A percentile compares a stretch with the other conserved stretches of the same genome.
phyloP scores from a whole-genome alignment of 495 filamentous ascomycete genomes.

The Sabuloglossum arenarium region DNA sequence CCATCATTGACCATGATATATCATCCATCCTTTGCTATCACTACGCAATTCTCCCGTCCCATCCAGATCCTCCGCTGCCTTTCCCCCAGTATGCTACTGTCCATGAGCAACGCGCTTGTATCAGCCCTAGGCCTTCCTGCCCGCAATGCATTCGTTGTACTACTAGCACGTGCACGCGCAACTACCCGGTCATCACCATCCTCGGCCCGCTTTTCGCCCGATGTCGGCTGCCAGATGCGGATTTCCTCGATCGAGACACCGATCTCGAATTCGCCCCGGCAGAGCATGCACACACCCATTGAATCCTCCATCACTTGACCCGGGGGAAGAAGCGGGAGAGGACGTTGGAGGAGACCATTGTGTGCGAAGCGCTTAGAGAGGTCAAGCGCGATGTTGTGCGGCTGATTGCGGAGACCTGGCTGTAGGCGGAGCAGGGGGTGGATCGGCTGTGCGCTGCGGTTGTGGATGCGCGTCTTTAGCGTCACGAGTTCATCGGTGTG shows the following conservation, averaged over 20 bases:
- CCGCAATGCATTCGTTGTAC: background rate
- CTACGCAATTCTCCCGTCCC: conserved; percentile 38
- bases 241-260: conserved; percentile 68
- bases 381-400: conserved; percentile 55
- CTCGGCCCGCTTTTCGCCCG: conserved; percentile 11
- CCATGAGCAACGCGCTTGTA: conserved; percentile 22
- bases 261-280: conserved; percentile 66
- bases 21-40: conserved; percentile 28
- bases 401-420: conserved; percentile 52
- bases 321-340: conserved; percentile 35
- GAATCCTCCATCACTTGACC: conserved; percentile 31
- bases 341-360: conserved; percentile 65
- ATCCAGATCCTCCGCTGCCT: conserved; percentile 54
- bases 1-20: background rate
- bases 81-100: conserved; percentile 31
- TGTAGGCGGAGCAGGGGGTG: conserved; percentile 56
- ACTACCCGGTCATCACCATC: too few species aligned
- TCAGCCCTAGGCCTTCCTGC: conserved; percentile 26
- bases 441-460: conserved; percentile 46
- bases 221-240: conserved; percentile 9
- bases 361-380: conserved; percentile 65
- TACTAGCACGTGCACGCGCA: too few species aligned
- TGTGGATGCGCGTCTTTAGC: conserved; percentile 43
- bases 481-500: conserved; percentile 50
- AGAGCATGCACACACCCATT: conserved; percentile 49